These are phyloP conservation scores for Rhodotorula diobovata DNA, from an alignment of 768 basidiomycete species.

Conservation along the genomic window DNA sequence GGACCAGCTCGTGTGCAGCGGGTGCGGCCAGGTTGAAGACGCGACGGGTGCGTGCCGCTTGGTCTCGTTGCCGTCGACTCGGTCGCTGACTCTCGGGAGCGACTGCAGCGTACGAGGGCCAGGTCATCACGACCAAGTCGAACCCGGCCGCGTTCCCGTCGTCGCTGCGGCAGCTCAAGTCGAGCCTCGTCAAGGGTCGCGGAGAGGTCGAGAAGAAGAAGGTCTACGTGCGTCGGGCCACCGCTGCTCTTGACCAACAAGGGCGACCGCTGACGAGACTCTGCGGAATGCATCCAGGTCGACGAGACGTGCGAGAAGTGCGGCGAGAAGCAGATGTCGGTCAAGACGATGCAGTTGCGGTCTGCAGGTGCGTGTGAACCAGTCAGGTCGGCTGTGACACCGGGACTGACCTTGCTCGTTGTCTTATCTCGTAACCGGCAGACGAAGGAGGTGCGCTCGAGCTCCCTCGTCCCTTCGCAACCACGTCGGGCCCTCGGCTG, in stretches of 20 bases:
- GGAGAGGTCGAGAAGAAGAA: conserved; percentile 47
- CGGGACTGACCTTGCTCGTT: not conserved
- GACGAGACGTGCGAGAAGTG: conserved; percentile 73
- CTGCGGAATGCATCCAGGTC: conserved; percentile 54
- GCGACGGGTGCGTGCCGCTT: conserved; percentile 66
- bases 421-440: not conserved
- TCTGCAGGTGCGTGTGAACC: conserved; percentile 26
- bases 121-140: conserved; percentile 80
- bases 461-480: not conserved
- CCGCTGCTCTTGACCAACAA: not conserved
- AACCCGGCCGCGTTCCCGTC: conserved; percentile 94
- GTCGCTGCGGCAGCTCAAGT: conserved; percentile 78
- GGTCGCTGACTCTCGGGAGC: not conserved
- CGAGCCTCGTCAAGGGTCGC: conserved; percentile 65
- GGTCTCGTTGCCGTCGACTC: not conserved
- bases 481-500: not conserved
- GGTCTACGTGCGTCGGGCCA: conserved; percentile 21
- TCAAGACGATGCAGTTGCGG: conserved; percentile 39
- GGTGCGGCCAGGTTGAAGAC: conserved; percentile 80
- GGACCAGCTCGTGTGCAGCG: conserved; percentile 72
- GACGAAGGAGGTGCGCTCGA: conserved; percentile 33
- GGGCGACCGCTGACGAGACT: not conserved
- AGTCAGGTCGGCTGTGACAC: no score
- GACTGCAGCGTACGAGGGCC: conserved; percentile 77
- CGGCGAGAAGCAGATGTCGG: conserved; percentile 32